Evolutionary conservation across 805 yeast genomes (phyloP), one percentile per base, ranked within the genome.

Genomic region (Schizosaccharomyces japonicus): DNA sequence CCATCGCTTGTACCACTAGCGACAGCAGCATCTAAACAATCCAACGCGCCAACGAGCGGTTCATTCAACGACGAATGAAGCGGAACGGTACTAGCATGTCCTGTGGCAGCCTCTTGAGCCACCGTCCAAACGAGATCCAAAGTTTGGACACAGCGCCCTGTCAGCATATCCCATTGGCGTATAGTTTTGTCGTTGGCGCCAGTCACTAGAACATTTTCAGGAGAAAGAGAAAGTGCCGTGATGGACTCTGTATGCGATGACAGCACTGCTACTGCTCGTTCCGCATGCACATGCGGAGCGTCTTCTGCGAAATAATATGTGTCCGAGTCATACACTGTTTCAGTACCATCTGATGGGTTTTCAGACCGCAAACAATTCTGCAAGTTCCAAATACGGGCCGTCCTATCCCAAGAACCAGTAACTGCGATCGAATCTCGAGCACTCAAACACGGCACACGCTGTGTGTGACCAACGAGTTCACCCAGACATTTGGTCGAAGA

Each of bases 1-100:
- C 87, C 87, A 59, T 79, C 87, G 15, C 73, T 73, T 0, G 84
- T 75, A 47, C 87, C 90, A 0, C 83, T 73, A 0, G 87, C 87
- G 52, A 79, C 61, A 0, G 85, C 87, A 0, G 82, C 80, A 55
- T 77, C 82, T 55, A 67, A 74, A 50, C 79, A 74, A 58, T 79
- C 85, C 30, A 79, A 57, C 0, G 80, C 76, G 0, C 80, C 78
- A 40, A 78, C 70, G 50, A 72, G 70, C n/a, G 46, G 46, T 15
- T 42, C 46, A 8, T 27, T n/a, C 17, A 8, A 11, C 17, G 17
- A 23, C 10, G 46, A 19, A 32, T 11, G 17, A 32, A 21, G 6
- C n/a, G 36, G 10, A 2, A 17, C 46, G 13, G n/a, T 28, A 4
- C 15, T 1, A 8, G 11, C 27, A 17, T 23, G 31, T 10, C 21